Percentiles rank a stretch among this genome's conserved stretches.
Evolutionary conservation across 2,329 filamentous ascomycete species (phyloP).

Genomic region (Penicillium sp.): DNA sequence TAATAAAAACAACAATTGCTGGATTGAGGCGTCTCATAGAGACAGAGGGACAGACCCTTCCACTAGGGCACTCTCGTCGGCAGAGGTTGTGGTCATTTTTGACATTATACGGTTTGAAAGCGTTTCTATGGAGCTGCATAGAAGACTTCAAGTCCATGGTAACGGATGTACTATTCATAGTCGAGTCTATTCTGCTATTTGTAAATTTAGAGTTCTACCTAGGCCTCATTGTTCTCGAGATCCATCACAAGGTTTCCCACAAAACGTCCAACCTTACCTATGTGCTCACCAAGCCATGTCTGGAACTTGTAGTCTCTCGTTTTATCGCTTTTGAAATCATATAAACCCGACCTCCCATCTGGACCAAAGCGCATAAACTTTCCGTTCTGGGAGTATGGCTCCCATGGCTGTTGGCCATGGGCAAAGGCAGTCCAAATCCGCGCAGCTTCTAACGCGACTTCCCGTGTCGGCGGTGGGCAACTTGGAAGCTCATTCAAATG

Average conservation of each 20-base stretch:
- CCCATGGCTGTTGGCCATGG: conserved; percentile 16
- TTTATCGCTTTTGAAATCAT: conserved; percentile 7
- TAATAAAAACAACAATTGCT: not conserved
- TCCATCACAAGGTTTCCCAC: conserved; percentile 4
- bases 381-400: conserved; percentile 4
- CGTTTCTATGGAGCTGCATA: too few relatives aligned
- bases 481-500: conserved; percentile 13
- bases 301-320: conserved; percentile 10
- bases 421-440: conserved; percentile 14
- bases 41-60: not conserved
- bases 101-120: too few relatives aligned
- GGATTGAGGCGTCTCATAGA: not conserved
- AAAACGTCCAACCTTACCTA: conserved; percentile 1
- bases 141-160: too few relatives aligned
- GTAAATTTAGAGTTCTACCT: not conserved
- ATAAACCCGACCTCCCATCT: not conserved
- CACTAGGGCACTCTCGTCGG: not conserved
- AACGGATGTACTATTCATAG: too few relatives aligned
- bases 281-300: conserved; percentile 7
- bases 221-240: conserved; percentile 8
- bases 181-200: not conserved
- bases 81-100: not conserved
- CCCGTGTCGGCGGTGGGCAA: conserved; percentile 10
- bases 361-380: conserved; percentile 19
- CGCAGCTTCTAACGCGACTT: conserved; percentile 9